A percentile compares a stretch with the other conserved stretches of the same genome.
Conservation (phyloP, 192 early-diverging fungal species). For the Phlyctochytrium planicorne region DNA sequence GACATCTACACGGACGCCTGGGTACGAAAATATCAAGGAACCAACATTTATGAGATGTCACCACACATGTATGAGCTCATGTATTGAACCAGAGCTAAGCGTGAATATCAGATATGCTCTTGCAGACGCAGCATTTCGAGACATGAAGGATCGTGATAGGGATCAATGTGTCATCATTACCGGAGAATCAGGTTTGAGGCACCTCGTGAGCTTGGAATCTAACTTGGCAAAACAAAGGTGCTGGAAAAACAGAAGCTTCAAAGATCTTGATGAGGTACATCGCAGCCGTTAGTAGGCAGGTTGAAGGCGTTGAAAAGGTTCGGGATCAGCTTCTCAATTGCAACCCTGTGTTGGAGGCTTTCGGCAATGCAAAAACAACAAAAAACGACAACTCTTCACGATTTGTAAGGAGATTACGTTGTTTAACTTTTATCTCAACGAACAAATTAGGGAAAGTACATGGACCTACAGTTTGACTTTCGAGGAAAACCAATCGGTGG, state of each 20-base stretch:
- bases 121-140: slow-evolving; percentile 57
- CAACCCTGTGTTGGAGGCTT: slow-evolving; percentile 38
- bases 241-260: slow-evolving; percentile 90
- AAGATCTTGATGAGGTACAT: slow-evolving; percentile 88
- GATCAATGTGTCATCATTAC: slow-evolving; percentile 91
- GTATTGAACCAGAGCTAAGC: neutral
- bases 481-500: slow-evolving; percentile 26
- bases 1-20: slow-evolving; percentile 27
- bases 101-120: slow-evolving; percentile 38
- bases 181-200: slow-evolving; percentile 27
- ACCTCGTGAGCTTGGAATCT: too few species aligned
- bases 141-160: slow-evolving; percentile 87
- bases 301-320: slow-evolving; percentile 18
- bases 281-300: slow-evolving; percentile 72
- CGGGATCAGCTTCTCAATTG: slow-evolving; percentile 29
- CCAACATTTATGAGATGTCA: slow-evolving; percentile 16
- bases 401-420: slow-evolving; percentile 24
- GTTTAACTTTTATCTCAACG: neutral
- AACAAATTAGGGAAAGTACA: slow-evolving; percentile 32
- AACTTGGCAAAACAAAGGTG: too few species aligned
- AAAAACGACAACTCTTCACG: slow-evolving; percentile 49
- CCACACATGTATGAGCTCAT: slow-evolving; percentile 17
- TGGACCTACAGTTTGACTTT: slow-evolving; percentile 34
- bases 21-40: slow-evolving; percentile 21
- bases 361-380: slow-evolving; percentile 46